Conservation (phyloP, 257 asterid genomes). For the Solanum boliviense region DNA sequence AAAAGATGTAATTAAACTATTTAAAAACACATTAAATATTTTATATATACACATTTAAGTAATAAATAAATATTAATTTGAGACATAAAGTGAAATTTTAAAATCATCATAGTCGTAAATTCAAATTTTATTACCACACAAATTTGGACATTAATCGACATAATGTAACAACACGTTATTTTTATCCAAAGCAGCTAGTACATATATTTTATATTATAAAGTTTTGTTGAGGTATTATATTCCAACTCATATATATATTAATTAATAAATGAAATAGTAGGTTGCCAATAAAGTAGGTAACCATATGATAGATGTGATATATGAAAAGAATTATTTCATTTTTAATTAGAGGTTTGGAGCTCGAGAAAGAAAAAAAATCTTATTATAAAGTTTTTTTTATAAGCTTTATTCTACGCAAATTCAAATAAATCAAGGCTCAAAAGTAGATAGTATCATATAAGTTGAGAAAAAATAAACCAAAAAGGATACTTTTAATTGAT, state of each 20-base stretch:
- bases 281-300: neutral
- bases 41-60: neutral
- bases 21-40: neutral
- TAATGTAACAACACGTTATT: neutral
- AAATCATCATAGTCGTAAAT: neutral
- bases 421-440: neutral
- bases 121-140: neutral
- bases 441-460: neutral
- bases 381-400: neutral
- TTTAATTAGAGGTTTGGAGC: fast-evolving
- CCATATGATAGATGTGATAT: neutral
- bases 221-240: neutral
- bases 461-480: neutral
- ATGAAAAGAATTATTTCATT: neutral
- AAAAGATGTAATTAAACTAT: neutral
- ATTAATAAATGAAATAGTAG: neutral
- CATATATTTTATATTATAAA: neutral
- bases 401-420: fast-evolving
- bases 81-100: neutral
- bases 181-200: neutral
- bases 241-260: neutral
- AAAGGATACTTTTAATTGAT: neutral
- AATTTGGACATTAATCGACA: neutral
- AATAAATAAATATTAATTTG: neutral
- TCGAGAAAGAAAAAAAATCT: neutral